These are phyloP conservation scores for Jatropha curcas DNA, from an alignment of 345 rosid species.

Conservation along the genomic window DNA sequence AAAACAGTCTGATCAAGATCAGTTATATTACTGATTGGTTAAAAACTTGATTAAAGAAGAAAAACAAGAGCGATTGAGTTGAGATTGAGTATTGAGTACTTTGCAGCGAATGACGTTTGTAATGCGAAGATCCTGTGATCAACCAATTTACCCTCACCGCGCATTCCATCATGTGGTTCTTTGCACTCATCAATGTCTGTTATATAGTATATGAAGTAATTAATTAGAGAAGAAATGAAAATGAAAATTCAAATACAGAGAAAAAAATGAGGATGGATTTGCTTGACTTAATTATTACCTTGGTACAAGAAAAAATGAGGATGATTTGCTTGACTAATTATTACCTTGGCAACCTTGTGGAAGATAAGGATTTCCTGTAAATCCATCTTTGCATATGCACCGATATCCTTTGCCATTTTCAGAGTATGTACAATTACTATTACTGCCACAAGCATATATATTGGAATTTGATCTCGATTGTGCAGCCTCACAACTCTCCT, in stretches of 20 bases:
- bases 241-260: not conserved
- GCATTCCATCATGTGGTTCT: slow-evolving; percentile 8
- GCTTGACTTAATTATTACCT: no score
- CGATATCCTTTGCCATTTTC: slow-evolving; percentile 6
- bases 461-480: not conserved
- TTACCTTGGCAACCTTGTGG: slow-evolving; percentile 21
- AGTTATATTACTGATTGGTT: no score
- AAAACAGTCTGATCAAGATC: not conserved
- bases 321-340: no score
- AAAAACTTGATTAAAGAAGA: not conserved
- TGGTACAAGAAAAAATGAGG: not conserved
- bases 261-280: no score
- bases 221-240: no score
- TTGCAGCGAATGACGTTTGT: slow-evolving; percentile 3
- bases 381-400: slow-evolving; percentile 16
- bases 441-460: not conserved
- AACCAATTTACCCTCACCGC: slow-evolving; percentile 20
- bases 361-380: slow-evolving; percentile 24
- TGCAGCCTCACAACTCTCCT: not conserved
- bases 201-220: no score
- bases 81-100: no score
- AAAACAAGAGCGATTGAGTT: no score
- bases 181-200: slow-evolving; percentile 23
- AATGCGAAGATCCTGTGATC: slow-evolving; percentile 19
- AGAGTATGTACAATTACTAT: slow-evolving; percentile 6